Evolutionary conservation across 331 rosid genomes (phyloP), one percentile per base, ranked within the genome.

Genomic region (Cydonia oblonga): DNA sequence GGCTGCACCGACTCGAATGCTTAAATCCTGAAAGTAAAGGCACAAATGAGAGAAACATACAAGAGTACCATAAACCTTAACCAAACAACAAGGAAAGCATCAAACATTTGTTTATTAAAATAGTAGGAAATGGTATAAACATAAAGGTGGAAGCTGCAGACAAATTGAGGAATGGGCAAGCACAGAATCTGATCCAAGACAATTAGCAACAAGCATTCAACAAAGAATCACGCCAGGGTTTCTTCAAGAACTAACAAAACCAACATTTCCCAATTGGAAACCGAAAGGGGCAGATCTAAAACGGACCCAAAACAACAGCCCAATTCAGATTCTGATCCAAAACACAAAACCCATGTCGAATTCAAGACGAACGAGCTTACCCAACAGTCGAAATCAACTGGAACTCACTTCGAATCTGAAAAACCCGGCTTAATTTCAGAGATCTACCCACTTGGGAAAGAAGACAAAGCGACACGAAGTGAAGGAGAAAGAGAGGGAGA

Each of bases 71-170:
- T 49, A n/a, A 35, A 71, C 57, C 29, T 40, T 26, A 56, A 54
- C 81, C 81, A 53, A 64, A 42, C 59, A 64, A 64, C 54, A 76
- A 62, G 76, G 1, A 64, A 76, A 33, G 72, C 32, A 73, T 22
- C 65, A 72, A 9, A 68, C 64, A 38, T 29, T 54, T 18, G 23
- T 75, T 66, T 6, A 66, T 13, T 22, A 74, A 42, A 42, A 25
- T 2, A 11, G 46, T 9, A 28, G 22, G 52, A 25, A 26, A 57
- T 4, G 25, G 38, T 15, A 20, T 1, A 40, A 72, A 68, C 56
- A 66, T 13, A 14, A 46, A 49, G 44, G 22, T 11, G 56, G 56
- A 69, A 77, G 76, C 46, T 13, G 7, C 40, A 33, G 28, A 3
- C 8, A 53, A 53, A 68, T 16, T 76, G 61, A 10, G 7, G 9